Evolutionary conservation across 2,329 filamentous ascomycete genomes (phyloP).

Genomic region (Sordariomycetes sp.): DNA sequence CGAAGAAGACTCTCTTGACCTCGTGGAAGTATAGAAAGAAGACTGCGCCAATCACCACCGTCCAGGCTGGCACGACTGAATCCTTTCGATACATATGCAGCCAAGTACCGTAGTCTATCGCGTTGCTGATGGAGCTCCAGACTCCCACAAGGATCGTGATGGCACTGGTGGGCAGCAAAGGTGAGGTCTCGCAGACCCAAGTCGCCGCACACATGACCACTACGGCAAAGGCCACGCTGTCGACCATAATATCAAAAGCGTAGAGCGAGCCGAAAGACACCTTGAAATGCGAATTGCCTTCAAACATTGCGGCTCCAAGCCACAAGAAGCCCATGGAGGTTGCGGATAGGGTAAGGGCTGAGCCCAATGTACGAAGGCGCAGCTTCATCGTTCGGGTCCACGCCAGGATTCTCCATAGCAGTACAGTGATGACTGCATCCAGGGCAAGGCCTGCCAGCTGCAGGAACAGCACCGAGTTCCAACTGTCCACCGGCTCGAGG

Average conservation of each 20-base stretch:
- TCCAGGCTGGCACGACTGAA: constrained; percentile 26
- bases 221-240: constrained; percentile 34
- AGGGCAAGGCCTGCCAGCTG: constrained; percentile 35
- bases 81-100: constrained; percentile 26
- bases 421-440: constrained; percentile 35
- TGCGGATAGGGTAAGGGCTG: constrained; percentile 30
- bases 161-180: constrained; percentile 29
- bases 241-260: constrained; percentile 37
- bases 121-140: constrained; percentile 22
- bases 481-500: constrained; percentile 30
- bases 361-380: constrained; percentile 34
- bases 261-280: constrained; percentile 33
- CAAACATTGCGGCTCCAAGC: constrained; percentile 19
- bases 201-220: constrained; percentile 34
- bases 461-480: constrained; percentile 22
- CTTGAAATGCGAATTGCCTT: constrained; percentile 5
- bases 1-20: constrained; percentile 30
- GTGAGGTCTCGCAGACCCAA: constrained; percentile 36
- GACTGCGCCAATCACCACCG: constrained; percentile 30
- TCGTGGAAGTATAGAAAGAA: constrained; percentile 33
- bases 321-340: constrained; percentile 27
- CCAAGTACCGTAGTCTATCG: constrained; percentile 32
- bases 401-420: constrained; percentile 40
- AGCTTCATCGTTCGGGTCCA: constrained; percentile 39
- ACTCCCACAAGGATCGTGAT: constrained; percentile 34